Percentiles rank a stretch among this genome's conserved stretches.
These are phyloP conservation scores for Zalaria sp. DNA, from an alignment of 2,329 filamentous ascomycete species.

Conservation along the genomic window DNA sequence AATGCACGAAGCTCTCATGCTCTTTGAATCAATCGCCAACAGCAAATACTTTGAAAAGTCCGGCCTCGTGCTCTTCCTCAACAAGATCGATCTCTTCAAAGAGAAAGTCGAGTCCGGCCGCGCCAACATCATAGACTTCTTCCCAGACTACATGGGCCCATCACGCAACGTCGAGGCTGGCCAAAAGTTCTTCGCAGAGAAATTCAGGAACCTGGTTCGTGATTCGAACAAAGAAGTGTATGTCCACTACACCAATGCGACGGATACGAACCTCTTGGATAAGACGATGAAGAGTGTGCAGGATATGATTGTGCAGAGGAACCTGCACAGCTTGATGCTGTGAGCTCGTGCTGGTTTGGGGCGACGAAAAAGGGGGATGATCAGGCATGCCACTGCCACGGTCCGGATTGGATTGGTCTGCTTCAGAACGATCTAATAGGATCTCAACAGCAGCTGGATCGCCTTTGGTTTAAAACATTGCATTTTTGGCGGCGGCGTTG, in stretches of 20 bases:
- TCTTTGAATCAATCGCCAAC: slow-evolving; percentile 62
- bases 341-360: slow-evolving; percentile 7
- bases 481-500: no score
- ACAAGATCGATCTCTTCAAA: slow-evolving; percentile 55
- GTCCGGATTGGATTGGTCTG: no score
- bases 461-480: no score
- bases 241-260: slow-evolving; percentile 38
- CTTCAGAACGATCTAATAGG: no score
- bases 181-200: slow-evolving; percentile 35
- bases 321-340: slow-evolving; percentile 35
- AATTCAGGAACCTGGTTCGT: slow-evolving; percentile 36
- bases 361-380: no score
- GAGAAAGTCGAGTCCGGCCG: slow-evolving; percentile 33
- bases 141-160: slow-evolving; percentile 33
- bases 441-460: no score
- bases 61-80: slow-evolving; percentile 58
- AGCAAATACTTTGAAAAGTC: slow-evolving; percentile 61
- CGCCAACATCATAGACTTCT: slow-evolving; percentile 33
- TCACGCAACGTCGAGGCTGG: slow-evolving; percentile 32
- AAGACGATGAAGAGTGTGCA: slow-evolving; percentile 39
- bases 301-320: slow-evolving; percentile 40
- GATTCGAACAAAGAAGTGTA: slow-evolving; percentile 37
- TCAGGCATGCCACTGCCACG: no score
- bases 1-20: slow-evolving; percentile 58
- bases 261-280: slow-evolving; percentile 35